Conservation (phyloP, 2,329 filamentous ascomycete species). For the Venturia effusa region DNA sequence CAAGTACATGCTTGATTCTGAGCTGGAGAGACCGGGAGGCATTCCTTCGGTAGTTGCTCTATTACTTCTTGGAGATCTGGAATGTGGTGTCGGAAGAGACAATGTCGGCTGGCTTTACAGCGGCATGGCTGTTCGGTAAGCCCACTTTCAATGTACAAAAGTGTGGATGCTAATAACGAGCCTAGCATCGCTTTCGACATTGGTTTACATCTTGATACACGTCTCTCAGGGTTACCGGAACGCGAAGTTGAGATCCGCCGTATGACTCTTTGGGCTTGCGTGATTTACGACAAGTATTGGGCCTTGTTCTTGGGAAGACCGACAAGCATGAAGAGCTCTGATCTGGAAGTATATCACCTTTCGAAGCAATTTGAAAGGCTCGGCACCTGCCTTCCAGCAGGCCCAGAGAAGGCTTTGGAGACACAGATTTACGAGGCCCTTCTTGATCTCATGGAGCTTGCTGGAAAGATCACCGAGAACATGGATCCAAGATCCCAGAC, state of each 20-base stretch:
- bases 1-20: constrained; percentile 43
- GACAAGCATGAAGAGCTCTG: constrained; percentile 42
- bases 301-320: constrained; percentile 44
- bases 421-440: constrained; percentile 40
- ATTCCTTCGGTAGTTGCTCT: constrained; percentile 43
- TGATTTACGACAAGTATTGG: constrained; percentile 46
- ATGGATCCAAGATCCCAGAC: constrained; percentile 24
- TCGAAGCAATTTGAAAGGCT: constrained; percentile 36
- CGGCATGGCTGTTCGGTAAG: constrained; percentile 26
- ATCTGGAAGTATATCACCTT: constrained; percentile 38
- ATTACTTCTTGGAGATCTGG: constrained; percentile 41
- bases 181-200: constrained; percentile 35
- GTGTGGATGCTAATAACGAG: constrained; percentile 27
- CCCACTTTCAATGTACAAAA: constrained; percentile 14
- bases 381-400: constrained; percentile 26
- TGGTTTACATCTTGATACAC: constrained; percentile 39
- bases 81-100: constrained; percentile 43
- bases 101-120: constrained; percentile 46
- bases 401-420: constrained; percentile 22
- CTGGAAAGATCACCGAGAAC: constrained; percentile 41
- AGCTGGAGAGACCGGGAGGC: constrained; percentile 41
- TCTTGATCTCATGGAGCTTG: constrained; percentile 45
- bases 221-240: constrained; percentile 32
- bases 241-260: constrained; percentile 39
- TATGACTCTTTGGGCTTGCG: constrained; percentile 41